Conservation (phyloP, 176 grass and related monocot genomes). For the Secale cereale region DNA sequence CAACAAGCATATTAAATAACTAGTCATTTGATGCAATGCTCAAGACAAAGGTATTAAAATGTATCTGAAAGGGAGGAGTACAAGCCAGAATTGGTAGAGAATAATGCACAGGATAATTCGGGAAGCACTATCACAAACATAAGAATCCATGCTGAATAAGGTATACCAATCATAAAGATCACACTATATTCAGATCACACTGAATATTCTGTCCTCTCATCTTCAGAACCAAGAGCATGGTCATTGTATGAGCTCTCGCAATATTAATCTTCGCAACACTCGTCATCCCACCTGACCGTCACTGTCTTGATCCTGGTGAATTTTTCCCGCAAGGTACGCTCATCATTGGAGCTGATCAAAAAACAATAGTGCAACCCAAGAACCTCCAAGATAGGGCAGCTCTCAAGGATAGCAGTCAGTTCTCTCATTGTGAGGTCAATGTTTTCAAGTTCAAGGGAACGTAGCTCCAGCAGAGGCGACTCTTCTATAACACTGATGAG, state of each 20-base stretch:
- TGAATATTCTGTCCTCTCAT: not conserved
- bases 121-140: not conserved
- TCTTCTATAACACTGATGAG: not conserved
- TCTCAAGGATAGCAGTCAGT: not conserved
- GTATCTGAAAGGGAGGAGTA: too few relatives aligned
- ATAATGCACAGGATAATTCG: too few relatives aligned
- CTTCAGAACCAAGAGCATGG: not conserved
- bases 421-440: not conserved
- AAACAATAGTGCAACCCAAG: not conserved
- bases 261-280: too few relatives aligned
- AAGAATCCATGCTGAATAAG: not conserved
- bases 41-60: too few relatives aligned
- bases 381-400: not conserved
- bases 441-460: not conserved
- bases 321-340: not conserved
- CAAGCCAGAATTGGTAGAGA: too few relatives aligned
- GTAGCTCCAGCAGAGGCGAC: not conserved
- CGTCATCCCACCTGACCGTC: not conserved
- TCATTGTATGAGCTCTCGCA: too few relatives aligned
- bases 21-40: too few relatives aligned
- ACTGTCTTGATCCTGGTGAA: not conserved
- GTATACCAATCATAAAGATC: not conserved
- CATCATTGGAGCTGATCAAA: not conserved
- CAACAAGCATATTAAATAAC: too few relatives aligned
- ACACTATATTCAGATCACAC: not conserved